Percentiles rank a stretch among this genome's conserved stretches.
phyloP scores from a whole-genome alignment of 257 asterid genomes.

The Nemophila menziesii region DNA sequence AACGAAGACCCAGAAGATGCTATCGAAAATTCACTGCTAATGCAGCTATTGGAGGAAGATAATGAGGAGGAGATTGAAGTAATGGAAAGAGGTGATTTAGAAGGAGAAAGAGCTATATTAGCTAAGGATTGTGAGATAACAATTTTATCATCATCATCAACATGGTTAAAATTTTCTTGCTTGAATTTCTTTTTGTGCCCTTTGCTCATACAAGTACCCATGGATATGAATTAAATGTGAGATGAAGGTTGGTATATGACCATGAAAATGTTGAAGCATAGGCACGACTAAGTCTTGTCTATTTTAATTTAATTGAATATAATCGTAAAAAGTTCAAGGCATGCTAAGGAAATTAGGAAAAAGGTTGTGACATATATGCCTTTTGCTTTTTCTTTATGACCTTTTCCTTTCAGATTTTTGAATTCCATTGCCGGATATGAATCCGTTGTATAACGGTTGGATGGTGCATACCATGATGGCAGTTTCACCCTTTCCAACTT shows the following conservation, averaged over 20 bases:
- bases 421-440: slow-evolving; percentile 39
- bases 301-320: too few species aligned
- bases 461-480: slow-evolving; percentile 21
- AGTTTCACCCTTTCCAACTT: slow-evolving; percentile 3
- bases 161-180: slow-evolving; percentile 19
- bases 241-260: not conserved
- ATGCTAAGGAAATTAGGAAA: not conserved
- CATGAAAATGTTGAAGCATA: not conserved
- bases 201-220: slow-evolving; percentile 89
- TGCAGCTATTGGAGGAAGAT: slow-evolving; percentile 20
- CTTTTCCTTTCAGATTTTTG: slow-evolving; percentile 33
- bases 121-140: slow-evolving; percentile 34
- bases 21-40: slow-evolving; percentile 15
- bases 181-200: slow-evolving; percentile 38
- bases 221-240: slow-evolving; percentile 8
- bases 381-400: slow-evolving; percentile 19
- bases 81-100: slow-evolving; percentile 29
- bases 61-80: slow-evolving; percentile 36
- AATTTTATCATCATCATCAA: slow-evolving; percentile 39
- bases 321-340: too few species aligned
- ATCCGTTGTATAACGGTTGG: slow-evolving; percentile 59
- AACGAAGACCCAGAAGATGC: slow-evolving; percentile 7
- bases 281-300: not conserved
- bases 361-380: not conserved
- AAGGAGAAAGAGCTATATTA: slow-evolving; percentile 24